phyloP scores from a whole-genome alignment of 164 flowering plant species.

The Stephania yunnanensis region DNA sequence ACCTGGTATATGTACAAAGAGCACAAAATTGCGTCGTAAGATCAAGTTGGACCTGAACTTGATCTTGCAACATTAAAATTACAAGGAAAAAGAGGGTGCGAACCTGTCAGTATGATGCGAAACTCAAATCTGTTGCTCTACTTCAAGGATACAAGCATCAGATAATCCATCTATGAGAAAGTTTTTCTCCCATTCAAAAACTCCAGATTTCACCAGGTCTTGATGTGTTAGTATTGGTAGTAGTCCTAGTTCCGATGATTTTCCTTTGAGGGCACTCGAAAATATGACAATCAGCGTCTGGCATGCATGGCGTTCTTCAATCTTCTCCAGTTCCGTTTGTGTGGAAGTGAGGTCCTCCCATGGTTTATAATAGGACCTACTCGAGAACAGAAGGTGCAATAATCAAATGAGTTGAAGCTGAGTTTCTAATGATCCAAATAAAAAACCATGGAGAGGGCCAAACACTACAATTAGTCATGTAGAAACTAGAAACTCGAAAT shows the following conservation, averaged over 20 bases:
- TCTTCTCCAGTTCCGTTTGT: slow-evolving; percentile 30
- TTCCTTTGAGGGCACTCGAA: slow-evolving; percentile 35
- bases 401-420: background rate
- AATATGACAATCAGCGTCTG: slow-evolving; percentile 40
- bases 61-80: background rate
- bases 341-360: slow-evolving; percentile 47
- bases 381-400: background rate
- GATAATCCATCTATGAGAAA: background rate
- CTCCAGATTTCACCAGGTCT: slow-evolving; percentile 25
- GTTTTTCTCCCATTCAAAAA: slow-evolving; percentile 3
- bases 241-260: slow-evolving; percentile 17
- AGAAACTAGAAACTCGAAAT: too few relatives aligned
- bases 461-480: background rate
- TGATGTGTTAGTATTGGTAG: slow-evolving; percentile 19
- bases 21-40: background rate
- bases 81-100: background rate
- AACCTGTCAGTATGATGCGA: background rate
- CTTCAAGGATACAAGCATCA: background rate
- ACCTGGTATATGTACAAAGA: background rate
- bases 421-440: background rate
- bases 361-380: slow-evolving; percentile 71
- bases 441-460: background rate
- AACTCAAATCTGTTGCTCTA: background rate
- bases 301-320: slow-evolving; percentile 66
- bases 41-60: background rate